Evolutionary conservation across 495 filamentous ascomycete genomes (phyloP), one percentile per base, ranked within the genome.

Genomic region (Jackrogersella multiformis): DNA sequence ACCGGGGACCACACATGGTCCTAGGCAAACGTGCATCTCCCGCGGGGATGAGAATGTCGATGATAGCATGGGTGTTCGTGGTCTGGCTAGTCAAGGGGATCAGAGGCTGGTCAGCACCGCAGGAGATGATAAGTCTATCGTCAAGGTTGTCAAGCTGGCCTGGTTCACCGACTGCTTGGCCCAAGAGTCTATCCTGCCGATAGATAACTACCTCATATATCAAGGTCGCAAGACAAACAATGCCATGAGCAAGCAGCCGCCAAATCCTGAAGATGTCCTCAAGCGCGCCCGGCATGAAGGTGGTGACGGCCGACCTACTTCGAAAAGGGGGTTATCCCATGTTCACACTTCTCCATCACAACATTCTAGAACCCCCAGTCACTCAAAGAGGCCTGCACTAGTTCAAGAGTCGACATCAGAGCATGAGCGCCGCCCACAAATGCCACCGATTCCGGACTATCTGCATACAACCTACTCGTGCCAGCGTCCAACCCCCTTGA

Each of bases 401-500:
- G 75, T 88, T 15, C 82, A 86, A 12, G 79, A 89, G 68, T 88
- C 90, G 1, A 94, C 92, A 0, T 89, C 89, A 5, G 92, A 96
- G 42, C 81, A 92, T 49, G 88, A 93, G 1, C 81, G 56, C 23
- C 67, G 71, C 18, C 35, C 46, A 0, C 64, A 70, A 12, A 78
- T 85, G 60, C 90, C 80, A 41, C 86, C 76, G n/a, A 79, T 84
- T 48, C 93, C 93, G 12, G 83, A 87, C 2, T 96, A 88, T 82
- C 84, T 96, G 2, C 81, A 89, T 13, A 83, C 88, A 9, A 80
- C 85, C 3, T 97, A 93, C 72, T 88, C 93, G 10, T 98, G 95
- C 66, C 83, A 96, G 74, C 90, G 96, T 24, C 86, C 87, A 1
- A 89, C 92, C 1, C 91, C 90, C 0, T 68, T 84, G 0, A 78